Conservation (phyloP, 768 basidiomycete genomes). For the Mrakia blollopis region DNA sequence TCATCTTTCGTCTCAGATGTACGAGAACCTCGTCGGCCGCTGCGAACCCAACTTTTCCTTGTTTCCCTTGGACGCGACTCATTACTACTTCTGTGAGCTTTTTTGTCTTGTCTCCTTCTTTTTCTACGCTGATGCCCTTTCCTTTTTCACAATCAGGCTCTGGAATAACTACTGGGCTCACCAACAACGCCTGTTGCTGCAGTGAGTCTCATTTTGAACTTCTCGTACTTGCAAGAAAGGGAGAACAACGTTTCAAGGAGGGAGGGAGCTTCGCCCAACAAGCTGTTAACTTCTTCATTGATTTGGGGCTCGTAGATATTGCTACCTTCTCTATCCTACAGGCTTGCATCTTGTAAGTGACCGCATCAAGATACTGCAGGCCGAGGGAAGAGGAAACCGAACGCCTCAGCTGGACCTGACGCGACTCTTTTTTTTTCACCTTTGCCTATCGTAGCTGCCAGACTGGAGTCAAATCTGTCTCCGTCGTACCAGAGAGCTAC, state of each 20-base stretch:
- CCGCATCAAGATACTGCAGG: neutral
- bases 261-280: no score
- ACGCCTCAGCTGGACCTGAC: neutral
- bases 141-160: neutral
- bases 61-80: neutral
- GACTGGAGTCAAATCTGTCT: neutral
- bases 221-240: neutral
- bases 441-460: neutral
- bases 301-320: no score
- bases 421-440: neutral
- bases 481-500: neutral
- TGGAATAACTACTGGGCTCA: neutral
- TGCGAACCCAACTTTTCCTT: neutral
- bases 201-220: neutral
- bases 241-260: no score
- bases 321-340: neutral
- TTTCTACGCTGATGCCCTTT: neutral
- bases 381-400: neutral
- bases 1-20: neutral
- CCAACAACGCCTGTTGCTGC: neutral
- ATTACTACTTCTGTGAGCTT: neutral
- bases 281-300: no score
- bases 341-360: constrained; percentile 3
- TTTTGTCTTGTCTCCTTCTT: neutral
- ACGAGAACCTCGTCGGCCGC: neutral